Percentiles rank a stretch among this genome's conserved stretches.
Conservation (phyloP, 805 yeast genomes). For the Kluyveromyces dobzhanskii region DNA sequence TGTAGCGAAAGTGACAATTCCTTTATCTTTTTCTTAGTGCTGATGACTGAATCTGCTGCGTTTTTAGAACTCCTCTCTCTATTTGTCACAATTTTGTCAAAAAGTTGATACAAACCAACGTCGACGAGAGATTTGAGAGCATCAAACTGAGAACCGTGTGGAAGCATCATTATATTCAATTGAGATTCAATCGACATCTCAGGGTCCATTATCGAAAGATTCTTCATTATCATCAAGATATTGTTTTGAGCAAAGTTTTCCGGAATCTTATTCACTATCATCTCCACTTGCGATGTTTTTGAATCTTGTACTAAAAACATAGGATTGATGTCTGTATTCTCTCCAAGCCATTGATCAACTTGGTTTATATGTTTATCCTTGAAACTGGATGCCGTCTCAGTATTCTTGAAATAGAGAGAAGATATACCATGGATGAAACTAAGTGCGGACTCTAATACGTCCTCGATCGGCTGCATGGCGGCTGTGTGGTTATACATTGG, state of each 20-base stretch:
- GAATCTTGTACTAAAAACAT: slow-evolving; percentile 22
- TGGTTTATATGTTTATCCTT: slow-evolving; percentile 11
- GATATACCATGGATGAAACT: background rate
- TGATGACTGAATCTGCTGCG: slow-evolving; percentile 30
- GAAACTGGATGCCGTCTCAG: slow-evolving; percentile 9
- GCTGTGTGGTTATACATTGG: no score
- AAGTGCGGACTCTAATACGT: background rate
- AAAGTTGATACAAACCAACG: slow-evolving; percentile 60
- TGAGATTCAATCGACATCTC: slow-evolving; percentile 25
- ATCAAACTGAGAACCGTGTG: slow-evolving; percentile 32
- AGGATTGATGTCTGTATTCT: background rate
- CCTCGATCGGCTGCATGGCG: no score
- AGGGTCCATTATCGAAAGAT: slow-evolving; percentile 26
- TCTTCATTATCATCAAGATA: slow-evolving; percentile 37
- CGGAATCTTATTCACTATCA: slow-evolving; percentile 2
- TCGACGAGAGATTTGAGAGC: slow-evolving; percentile 50
- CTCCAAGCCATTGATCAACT: slow-evolving; percentile 7
- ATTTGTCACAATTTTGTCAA: slow-evolving; percentile 36
- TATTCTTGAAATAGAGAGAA: slow-evolving; percentile 18
- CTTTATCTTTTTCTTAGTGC: slow-evolving; percentile 53
- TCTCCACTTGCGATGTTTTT: slow-evolving; percentile 9
- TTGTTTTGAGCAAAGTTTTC: slow-evolving; percentile 10
- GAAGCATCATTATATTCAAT: slow-evolving; percentile 30
- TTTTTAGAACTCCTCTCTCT: slow-evolving; percentile 7
- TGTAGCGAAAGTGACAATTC: slow-evolving; percentile 62